Evolutionary conservation across 2,329 filamentous ascomycete genomes (phyloP).

Genomic region (Colletotrichum sp.): DNA sequence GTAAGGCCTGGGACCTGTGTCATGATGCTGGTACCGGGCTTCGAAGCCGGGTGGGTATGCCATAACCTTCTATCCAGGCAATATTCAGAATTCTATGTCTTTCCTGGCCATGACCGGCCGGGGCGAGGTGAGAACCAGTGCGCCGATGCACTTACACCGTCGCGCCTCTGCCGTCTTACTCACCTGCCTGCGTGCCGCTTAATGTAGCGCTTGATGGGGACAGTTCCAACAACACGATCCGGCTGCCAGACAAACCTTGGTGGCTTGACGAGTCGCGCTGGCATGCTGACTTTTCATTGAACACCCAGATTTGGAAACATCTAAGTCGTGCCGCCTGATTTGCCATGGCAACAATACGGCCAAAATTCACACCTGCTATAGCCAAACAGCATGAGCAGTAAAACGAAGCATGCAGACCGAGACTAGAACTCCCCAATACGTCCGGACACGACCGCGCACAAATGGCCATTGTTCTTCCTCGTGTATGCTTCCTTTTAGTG

Average conservation of each 20-base stretch:
- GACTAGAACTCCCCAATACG: neutral
- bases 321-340: neutral
- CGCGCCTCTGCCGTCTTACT: neutral
- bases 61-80: neutral
- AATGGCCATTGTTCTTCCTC: neutral
- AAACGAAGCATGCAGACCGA: neutral
- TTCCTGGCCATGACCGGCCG: neutral
- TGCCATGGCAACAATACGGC: neutral
- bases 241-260: neutral
- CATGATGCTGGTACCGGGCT: slow-evolving; percentile 1
- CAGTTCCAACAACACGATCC: neutral
- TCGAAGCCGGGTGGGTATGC: neutral
- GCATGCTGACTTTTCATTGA: neutral
- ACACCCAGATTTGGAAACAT: neutral
- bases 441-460: neutral
- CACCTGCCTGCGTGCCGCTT: neutral
- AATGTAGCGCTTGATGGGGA: neutral
- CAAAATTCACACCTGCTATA: neutral
- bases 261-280: neutral
- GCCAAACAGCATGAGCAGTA: neutral
- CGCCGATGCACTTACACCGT: neutral
- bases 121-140: neutral
- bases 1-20: neutral
- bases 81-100: neutral
- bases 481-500: neutral